These are phyloP conservation scores for Antitrichia curtipendula DNA, from an alignment of 225 moss, liverwort and hornwort species.

Conservation along the genomic window DNA sequence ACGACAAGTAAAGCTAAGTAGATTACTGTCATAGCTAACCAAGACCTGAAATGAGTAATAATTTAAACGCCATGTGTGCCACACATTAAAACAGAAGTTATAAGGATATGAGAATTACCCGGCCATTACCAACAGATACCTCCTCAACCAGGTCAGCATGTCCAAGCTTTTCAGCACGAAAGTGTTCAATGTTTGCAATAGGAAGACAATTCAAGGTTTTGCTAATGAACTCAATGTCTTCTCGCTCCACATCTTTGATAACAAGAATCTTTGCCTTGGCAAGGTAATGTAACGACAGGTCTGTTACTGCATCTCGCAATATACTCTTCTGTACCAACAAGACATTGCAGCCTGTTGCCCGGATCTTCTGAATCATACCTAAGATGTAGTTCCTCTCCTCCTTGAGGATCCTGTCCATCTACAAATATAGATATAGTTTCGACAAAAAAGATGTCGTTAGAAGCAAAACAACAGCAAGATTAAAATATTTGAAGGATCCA, in stretches of 20 bases:
- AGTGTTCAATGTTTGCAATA: constrained; percentile 91
- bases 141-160: constrained; percentile 82
- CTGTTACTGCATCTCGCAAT: constrained; percentile 90
- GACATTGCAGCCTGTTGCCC: constrained; percentile 83
- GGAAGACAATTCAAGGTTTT: constrained; percentile 88
- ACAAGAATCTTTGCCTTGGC: constrained; percentile 97
- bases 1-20: background rate
- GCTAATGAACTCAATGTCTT: constrained; percentile 94
- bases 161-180: constrained; percentile 83
- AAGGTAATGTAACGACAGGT: constrained; percentile 83
- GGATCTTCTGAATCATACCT: constrained; percentile 95
- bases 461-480: background rate
- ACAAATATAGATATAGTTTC: background rate
- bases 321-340: constrained; percentile 90
- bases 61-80: background rate
- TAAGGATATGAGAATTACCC: constrained; percentile 17
- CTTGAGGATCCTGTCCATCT: constrained; percentile 95
- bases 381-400: constrained; percentile 93
- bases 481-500: background rate
- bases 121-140: constrained; percentile 70
- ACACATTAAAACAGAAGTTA: background rate
- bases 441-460: background rate
- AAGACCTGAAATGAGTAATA: background rate
- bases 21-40: background rate
- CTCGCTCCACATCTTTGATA: constrained; percentile 85